phyloP scores from a whole-genome alignment of 805 yeast genomes.

The Myxozyma vanderwaltii region DNA sequence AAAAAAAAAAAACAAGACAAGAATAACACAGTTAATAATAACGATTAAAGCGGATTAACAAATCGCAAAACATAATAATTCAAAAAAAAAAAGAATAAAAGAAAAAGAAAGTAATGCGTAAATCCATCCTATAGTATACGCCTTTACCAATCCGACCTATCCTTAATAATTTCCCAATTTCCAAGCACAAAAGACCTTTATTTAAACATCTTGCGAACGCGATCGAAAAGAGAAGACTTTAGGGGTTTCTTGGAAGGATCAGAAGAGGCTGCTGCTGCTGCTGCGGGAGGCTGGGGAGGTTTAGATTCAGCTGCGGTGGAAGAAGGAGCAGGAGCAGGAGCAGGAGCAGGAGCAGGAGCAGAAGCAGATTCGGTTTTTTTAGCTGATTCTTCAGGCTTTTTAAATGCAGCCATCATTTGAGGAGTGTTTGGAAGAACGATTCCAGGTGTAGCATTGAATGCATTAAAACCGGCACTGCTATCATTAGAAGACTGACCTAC shows the following conservation, averaged over 20 bases:
- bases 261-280: background rate
- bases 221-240: slow-evolving; percentile 20
- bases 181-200: background rate
- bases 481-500: background rate
- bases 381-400: background rate
- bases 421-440: slow-evolving; percentile 12
- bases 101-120: no score
- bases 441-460: slow-evolving; percentile 14
- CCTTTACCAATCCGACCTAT: no score
- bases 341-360: slow-evolving; percentile 11
- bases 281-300: background rate
- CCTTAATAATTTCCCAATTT: background rate
- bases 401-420: slow-evolving; percentile 11
- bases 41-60: no score
- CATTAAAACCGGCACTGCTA: background rate
- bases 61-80: no score
- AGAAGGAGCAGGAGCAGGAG: slow-evolving; percentile 2
- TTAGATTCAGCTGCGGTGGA: slow-evolving; percentile 13
- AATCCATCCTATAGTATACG: no score
- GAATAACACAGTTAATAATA: no score
- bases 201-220: slow-evolving; percentile 20
- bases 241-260: background rate
- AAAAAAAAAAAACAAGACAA: no score
- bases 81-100: no score
- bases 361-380: background rate